Percentiles rank a stretch among this genome's conserved stretches.
These are phyloP conservation scores for Raddia guianensis DNA, from an alignment of 176 grass and related monocot genomes.

Conservation along the genomic window DNA sequence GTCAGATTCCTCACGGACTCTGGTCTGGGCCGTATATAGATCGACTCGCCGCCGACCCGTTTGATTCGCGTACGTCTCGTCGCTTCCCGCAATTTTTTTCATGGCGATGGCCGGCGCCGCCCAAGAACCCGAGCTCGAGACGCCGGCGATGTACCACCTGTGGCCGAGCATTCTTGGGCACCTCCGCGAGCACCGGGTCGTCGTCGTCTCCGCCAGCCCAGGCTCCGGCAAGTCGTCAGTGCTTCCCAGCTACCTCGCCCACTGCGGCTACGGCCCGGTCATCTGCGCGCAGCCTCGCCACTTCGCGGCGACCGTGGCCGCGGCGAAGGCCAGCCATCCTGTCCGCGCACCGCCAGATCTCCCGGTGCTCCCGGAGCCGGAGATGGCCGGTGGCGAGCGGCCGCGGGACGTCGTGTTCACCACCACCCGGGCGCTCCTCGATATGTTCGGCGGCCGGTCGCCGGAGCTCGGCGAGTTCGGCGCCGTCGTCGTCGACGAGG, in stretches of 20 bases:
- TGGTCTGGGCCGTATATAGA: neutral
- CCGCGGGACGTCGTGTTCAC: neutral
- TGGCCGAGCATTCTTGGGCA: neutral
- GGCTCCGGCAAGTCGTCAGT: slow-evolving; percentile 36
- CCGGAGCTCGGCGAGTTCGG: neutral
- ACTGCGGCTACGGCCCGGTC: slow-evolving; percentile 18
- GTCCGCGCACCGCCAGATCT: too few relatives aligned
- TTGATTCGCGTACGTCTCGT: neutral
- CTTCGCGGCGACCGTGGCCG: slow-evolving; percentile 10
- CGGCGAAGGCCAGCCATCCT: neutral
- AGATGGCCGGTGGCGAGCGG: neutral
- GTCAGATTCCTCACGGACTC: neutral
- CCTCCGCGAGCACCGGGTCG: neutral
- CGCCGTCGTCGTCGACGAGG: slow-evolving; percentile 37
- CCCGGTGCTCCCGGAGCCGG: too few relatives aligned
- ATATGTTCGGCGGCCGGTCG: neutral
- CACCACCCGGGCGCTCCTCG: slow-evolving; percentile 30
- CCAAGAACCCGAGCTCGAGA: slow-evolving; percentile 8
- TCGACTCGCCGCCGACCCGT: neutral
- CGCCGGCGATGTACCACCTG: neutral
- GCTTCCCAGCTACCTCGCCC: slow-evolving; percentile 19
- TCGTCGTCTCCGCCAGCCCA: slow-evolving; percentile 32
- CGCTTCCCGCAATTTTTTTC: neutral
- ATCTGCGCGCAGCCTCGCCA: slow-evolving; percentile 41
- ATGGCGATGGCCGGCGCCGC: slow-evolving; percentile 22